Conservation (phyloP, 345 rosid species). For the Rhodamnia rubescens region DNA sequence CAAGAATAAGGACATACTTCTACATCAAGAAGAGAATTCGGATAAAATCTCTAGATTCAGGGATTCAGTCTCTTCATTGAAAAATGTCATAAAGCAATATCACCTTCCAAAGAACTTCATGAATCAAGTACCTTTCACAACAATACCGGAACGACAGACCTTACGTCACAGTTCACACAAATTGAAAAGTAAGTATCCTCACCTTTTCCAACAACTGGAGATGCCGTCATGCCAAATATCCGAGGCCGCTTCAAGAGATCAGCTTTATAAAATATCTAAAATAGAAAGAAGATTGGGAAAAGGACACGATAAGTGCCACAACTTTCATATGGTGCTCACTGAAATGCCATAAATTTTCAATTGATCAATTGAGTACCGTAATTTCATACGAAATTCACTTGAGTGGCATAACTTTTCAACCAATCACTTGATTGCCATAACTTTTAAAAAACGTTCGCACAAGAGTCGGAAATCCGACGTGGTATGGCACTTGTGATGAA, state of each 20-base stretch:
- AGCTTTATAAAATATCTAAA: constrained; percentile 61
- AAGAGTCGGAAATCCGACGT: neutral
- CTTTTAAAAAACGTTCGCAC: neutral
- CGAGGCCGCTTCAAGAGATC: constrained; percentile 47
- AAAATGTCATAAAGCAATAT: neutral
- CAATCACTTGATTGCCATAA: neutral
- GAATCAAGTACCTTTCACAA: neutral
- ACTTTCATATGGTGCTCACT: neutral
- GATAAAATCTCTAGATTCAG: neutral
- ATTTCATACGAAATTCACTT: neutral
- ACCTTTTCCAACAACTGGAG: constrained; percentile 96
- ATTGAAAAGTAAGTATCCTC: constrained; percentile 5
- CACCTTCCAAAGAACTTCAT: neutral
- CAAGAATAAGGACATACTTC: neutral
- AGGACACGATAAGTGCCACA: neutral
- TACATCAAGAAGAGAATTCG: neutral
- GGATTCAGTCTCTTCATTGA: neutral
- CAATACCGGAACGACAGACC: neutral
- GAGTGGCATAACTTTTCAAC: neutral
- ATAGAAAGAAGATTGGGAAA: neutral
- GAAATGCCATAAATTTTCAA: neutral
- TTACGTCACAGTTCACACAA: neutral
- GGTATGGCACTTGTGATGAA: neutral
- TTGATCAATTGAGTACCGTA: neutral
- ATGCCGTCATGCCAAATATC: constrained; percentile 97